Percentiles rank a stretch among this genome's conserved stretches.
These are phyloP conservation scores for Fusarium brachygibbosum DNA, from an alignment of 2,329 filamentous ascomycete species.

Conservation along the genomic window DNA sequence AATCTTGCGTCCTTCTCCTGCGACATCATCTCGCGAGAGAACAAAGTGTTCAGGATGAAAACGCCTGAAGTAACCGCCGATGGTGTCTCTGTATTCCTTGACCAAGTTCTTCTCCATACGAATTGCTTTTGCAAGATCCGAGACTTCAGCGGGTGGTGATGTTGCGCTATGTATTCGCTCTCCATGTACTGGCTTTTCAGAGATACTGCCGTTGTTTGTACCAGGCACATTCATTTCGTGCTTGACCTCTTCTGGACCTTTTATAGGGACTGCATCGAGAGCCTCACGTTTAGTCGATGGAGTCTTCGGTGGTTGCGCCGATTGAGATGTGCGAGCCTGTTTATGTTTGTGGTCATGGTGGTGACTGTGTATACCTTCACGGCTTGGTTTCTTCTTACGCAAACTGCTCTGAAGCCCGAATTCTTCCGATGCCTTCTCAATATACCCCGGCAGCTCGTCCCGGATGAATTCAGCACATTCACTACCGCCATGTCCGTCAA, in stretches of 20 bases:
- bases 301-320: conserved; percentile 24
- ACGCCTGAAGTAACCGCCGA: conserved; percentile 94
- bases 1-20: conserved; percentile 57
- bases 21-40: conserved; percentile 53
- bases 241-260: conserved; percentile 62
- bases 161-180: conserved; percentile 56
- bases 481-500: conserved; percentile 92
- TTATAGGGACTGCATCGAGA: conserved; percentile 60
- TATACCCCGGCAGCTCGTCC: conserved; percentile 87
- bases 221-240: conserved; percentile 55
- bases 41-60: conserved; percentile 86
- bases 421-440: conserved; percentile 82
- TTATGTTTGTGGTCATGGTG: conserved; percentile 43
- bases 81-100: conserved; percentile 81
- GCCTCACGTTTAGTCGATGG: conserved; percentile 46
- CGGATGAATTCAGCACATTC: conserved; percentile 90
- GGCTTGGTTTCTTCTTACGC: conserved; percentile 58
- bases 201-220: conserved; percentile 51
- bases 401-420: conserved; percentile 86
- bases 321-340: conserved; percentile 21
- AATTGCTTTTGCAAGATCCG: conserved; percentile 72
- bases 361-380: conserved; percentile 41
- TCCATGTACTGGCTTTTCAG: conserved; percentile 55
- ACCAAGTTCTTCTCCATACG: conserved; percentile 79
- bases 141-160: conserved; percentile 64